Conservation (phyloP, 805 yeast species). For the fission yeast (Schizosaccharomyces pombe) region DNA sequence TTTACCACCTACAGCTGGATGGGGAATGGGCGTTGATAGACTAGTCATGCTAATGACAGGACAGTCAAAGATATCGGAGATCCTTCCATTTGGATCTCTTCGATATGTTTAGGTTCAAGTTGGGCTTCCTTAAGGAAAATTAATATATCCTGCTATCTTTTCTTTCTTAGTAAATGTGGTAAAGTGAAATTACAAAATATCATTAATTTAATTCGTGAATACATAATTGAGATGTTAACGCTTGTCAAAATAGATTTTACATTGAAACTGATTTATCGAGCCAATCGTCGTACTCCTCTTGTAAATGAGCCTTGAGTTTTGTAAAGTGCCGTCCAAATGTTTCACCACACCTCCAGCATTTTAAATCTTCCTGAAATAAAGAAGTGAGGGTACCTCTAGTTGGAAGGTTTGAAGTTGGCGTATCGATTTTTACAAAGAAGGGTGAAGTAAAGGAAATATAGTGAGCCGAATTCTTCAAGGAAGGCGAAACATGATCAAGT, state of each 20-base stretch:
- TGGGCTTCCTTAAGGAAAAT: too few relatives aligned
- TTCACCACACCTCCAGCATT: conserved; percentile 21
- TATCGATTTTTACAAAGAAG: conserved; percentile 36
- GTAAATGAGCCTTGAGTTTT: conserved; percentile 21
- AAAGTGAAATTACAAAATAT: too few relatives aligned
- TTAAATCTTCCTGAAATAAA: conserved; percentile 19
- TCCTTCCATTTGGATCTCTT: conserved; percentile 49
- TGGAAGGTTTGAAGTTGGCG: conserved; percentile 6
- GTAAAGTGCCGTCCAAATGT: conserved; percentile 24
- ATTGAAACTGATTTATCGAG: too few relatives aligned
- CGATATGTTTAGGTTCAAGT: conserved; percentile 33
- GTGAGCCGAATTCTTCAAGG: conserved; percentile 38
- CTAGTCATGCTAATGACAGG: conserved; percentile 56
- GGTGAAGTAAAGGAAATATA: conserved; percentile 45
- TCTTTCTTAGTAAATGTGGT: too few relatives aligned
- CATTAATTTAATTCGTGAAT: too few relatives aligned
- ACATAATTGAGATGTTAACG: too few relatives aligned
- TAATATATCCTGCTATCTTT: too few relatives aligned
- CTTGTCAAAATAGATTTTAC: too few relatives aligned
- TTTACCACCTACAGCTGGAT: conserved; percentile 93
- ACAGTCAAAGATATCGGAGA: conserved; percentile 44
- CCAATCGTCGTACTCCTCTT: conserved; percentile 13
- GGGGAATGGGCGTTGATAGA: conserved; percentile 90
- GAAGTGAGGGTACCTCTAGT: conserved; percentile 19
- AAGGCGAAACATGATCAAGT: conserved; percentile 30